Conservation (phyloP, 1,284 basidiomycete species). For the Athelia sp. region DNA sequence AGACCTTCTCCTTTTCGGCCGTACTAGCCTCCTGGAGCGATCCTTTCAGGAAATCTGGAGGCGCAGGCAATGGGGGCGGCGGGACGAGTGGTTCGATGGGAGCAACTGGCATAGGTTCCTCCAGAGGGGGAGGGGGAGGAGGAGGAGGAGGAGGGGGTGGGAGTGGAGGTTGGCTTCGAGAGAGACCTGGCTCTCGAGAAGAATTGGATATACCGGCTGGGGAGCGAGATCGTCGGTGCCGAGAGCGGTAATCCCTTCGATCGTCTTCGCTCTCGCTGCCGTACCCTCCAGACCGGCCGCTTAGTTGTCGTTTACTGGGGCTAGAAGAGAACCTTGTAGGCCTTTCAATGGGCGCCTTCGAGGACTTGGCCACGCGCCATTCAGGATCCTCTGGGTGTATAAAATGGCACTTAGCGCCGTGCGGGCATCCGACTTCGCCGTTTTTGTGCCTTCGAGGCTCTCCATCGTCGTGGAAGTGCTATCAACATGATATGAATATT, state of each 20-base stretch:
- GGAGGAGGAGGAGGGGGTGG: neutral
- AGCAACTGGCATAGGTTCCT: neutral
- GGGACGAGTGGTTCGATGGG: neutral
- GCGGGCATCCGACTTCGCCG: no score
- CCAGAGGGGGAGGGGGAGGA: neutral
- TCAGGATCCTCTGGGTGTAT: no score
- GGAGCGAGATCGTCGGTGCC: neutral
- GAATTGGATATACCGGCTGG: neutral
- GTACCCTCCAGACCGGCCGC: no score
- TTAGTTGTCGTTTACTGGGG: no score
- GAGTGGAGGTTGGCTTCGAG: neutral
- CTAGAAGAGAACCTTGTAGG: no score
- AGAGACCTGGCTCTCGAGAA: neutral
- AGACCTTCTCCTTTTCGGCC: neutral
- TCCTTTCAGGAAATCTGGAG: neutral
- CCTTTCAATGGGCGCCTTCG: no score
- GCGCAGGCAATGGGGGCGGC: neutral
- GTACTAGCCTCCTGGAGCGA: neutral
- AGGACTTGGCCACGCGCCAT: no score
- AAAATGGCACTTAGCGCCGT: no score
- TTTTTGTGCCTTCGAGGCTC: no score
- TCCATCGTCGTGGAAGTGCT: no score
- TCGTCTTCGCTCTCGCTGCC: no score
- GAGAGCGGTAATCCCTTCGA: neutral
- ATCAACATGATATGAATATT: no score